phyloP scores from a whole-genome alignment of 495 filamentous ascomycete species.

The Evansstolkia leycettana region DNA sequence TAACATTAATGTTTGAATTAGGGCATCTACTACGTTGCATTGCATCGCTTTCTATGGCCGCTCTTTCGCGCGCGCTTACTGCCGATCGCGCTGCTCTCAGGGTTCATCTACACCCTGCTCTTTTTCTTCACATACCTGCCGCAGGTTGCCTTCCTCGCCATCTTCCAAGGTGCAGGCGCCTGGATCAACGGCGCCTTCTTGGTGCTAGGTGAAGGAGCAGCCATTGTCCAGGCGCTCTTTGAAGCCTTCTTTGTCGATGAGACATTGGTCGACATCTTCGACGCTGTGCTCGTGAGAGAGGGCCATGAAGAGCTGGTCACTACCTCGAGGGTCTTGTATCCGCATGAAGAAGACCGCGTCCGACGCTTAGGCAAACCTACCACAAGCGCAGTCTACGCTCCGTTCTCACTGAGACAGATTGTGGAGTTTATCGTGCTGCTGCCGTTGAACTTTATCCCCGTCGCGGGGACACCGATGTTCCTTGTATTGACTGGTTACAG shows the following conservation, averaged over 20 bases:
- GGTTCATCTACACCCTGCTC: slow-evolving; percentile 47
- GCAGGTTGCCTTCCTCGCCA: slow-evolving; percentile 49
- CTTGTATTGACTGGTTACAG: slow-evolving; percentile 50
- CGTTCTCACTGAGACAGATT: slow-evolving; percentile 65
- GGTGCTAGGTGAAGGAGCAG: slow-evolving; percentile 53
- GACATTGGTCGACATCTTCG: slow-evolving; percentile 56
- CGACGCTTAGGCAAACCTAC: slow-evolving; percentile 47
- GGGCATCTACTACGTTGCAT: slow-evolving; percentile 49
- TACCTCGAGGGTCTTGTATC: slow-evolving; percentile 40
- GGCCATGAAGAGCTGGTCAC: slow-evolving; percentile 45
- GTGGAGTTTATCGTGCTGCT: slow-evolving; percentile 60
- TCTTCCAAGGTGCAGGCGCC: slow-evolving; percentile 47
- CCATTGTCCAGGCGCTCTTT: slow-evolving; percentile 47
- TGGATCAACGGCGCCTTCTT: slow-evolving; percentile 53
- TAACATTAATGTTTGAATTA: slow-evolving; percentile 6
- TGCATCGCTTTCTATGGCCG: slow-evolving; percentile 51
- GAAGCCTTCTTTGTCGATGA: slow-evolving; percentile 60
- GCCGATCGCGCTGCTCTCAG: slow-evolving; percentile 44
- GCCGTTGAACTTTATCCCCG: slow-evolving; percentile 53
- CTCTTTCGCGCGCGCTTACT: slow-evolving; percentile 46
- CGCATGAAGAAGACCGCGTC: slow-evolving; percentile 38
- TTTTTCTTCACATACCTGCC: slow-evolving; percentile 51
- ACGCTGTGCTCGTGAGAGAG: slow-evolving; percentile 48
- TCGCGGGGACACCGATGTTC: slow-evolving; percentile 51
- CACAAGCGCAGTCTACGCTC: slow-evolving; percentile 45